These are phyloP conservation scores for Epichloe typhina DNA, from an alignment of 2,329 filamentous ascomycete genomes.

Conservation along the genomic window DNA sequence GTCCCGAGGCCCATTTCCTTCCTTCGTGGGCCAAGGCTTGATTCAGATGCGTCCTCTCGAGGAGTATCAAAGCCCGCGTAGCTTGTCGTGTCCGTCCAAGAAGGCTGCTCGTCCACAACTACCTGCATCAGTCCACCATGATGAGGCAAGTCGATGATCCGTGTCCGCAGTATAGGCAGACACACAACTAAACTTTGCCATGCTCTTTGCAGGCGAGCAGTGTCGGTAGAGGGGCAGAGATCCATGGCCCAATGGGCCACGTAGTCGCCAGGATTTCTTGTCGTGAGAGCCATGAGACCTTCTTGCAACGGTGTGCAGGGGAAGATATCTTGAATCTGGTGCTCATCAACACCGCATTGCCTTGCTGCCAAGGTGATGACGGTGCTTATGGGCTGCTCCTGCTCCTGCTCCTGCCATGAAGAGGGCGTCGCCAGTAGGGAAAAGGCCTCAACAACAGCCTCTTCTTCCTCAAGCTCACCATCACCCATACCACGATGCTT, in stretches of 20 bases:
- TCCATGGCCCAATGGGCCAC: neutral
- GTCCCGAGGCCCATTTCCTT: neutral
- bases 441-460: no score
- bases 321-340: neutral
- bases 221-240: neutral
- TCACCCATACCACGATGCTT: no score
- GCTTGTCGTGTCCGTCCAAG: neutral
- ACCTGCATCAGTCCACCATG: neutral
- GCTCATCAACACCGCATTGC: neutral
- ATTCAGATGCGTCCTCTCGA: no score
- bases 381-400: no score
- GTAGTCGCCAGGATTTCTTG: neutral
- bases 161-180: neutral
- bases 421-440: neutral
- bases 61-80: neutral
- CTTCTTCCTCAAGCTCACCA: no score
- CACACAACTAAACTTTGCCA: neutral
- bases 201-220: neutral
- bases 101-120: neutral
- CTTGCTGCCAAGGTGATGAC: neutral
- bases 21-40: neutral
- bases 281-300: neutral
- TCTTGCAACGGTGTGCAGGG: conserved; percentile 1
- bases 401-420: no score
- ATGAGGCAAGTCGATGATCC: neutral